Conservation (phyloP, 1,284 basidiomycete species). For the Pascua guehoae region DNA sequence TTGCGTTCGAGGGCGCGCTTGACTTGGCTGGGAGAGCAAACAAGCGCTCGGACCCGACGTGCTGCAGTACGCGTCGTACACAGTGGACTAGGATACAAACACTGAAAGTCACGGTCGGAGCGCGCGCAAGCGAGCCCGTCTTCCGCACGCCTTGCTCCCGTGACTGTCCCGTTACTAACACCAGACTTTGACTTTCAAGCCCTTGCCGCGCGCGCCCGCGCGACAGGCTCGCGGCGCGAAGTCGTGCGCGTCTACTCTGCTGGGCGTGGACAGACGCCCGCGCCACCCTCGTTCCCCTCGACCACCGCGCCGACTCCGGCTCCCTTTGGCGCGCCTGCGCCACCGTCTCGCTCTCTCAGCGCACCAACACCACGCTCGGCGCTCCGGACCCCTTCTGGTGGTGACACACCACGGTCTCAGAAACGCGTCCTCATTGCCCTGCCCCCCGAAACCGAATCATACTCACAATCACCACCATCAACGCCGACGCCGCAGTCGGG, state of each 20-base stretch:
- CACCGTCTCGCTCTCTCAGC: too few relatives aligned
- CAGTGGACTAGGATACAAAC: too few relatives aligned
- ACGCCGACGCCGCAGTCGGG: neutral
- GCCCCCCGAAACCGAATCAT: neutral
- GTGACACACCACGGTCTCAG: conserved; percentile 7
- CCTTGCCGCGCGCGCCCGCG: conserved; percentile 26
- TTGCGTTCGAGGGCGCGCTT: too few relatives aligned
- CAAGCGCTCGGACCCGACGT: too few relatives aligned
- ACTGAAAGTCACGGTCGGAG: too few relatives aligned
- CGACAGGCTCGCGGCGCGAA: conserved; percentile 11
- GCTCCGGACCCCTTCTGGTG: neutral
- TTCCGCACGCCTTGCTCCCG: too few relatives aligned
- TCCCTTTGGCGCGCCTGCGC: too few relatives aligned
- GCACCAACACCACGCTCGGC: conserved; percentile 9
- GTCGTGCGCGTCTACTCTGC: conserved; percentile 18
- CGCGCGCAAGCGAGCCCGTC: too few relatives aligned
- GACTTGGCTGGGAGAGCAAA: neutral
- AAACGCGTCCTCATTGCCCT: conserved; percentile 13
- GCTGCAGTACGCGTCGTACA: too few relatives aligned
- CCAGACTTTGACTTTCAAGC: conserved; percentile 32
- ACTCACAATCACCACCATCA: conserved; percentile 2
- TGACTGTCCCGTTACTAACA: neutral
- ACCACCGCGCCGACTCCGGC: neutral
- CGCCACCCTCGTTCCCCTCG: neutral
- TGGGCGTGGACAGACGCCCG: conserved; percentile 6